Base-by-base conservation (phyloP, 129 eudicot genomes). In the Flaveria robusta region DNA sequence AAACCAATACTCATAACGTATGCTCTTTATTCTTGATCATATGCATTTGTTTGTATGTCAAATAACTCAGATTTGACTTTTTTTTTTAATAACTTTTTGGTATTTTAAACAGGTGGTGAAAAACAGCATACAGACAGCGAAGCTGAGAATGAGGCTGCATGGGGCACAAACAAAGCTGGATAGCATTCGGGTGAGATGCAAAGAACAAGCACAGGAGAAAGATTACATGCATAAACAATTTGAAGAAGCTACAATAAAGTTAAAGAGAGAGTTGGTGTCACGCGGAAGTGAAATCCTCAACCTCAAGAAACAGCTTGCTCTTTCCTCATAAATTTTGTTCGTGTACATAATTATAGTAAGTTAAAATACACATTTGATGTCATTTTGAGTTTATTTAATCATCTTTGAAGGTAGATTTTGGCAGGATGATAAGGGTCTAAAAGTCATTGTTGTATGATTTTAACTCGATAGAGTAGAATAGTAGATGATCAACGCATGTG, bases 131-230 rank as follows among this genome's bases (percentile, higher is more conserved):
- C 86, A 83, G 62, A 85, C 12, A 65, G 81, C 89, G 7, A 95
- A 91, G 76, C 76, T 87, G 9, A 86, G 94, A 59, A 95, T 95
- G 99, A 83, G 90, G 83, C 86, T 95, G 39, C 79, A 81, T 27
- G 85, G 91, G 50, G 74, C 89, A 9, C 99, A 91, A 45, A 76
- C 84, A 13, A 91, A 87, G 79, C 49, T 91, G 52, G 96, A 91
- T 49, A 76, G 86, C n/a, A 75, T 84, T 71, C 85, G 90, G 1
- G 72, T 78, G 55, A 80, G 94, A 81, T 87, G 84, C 87, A 54
- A 59, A 31, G 96, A 89, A 83, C 80, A 87, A 50, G 67, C 83
- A 49, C 82, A 83, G 0, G 99, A 89, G 81, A 74, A 83, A 74
- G 96, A 89, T 9, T 76, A 55, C 71, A 89, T 91, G 96, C 85